Evolutionary conservation across 331 rosid species (phyloP).

Genomic region (Quercus tomentella): DNA sequence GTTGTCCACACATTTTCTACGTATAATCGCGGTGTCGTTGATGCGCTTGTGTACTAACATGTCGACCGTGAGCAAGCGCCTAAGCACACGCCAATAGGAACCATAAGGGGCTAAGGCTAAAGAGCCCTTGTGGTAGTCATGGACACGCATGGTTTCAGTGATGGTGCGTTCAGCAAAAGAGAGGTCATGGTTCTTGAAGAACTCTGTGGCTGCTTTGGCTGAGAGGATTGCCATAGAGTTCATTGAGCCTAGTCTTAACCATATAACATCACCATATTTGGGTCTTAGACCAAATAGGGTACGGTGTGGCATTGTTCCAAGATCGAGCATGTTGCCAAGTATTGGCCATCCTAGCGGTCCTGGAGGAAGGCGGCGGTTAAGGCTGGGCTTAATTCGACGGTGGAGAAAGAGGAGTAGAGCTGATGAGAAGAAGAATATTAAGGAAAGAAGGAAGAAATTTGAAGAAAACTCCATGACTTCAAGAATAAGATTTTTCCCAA

Average conservation of each 20-base stretch:
- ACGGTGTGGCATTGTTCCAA: constrained; percentile 56
- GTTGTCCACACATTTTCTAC: constrained; percentile 41
- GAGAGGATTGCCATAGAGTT: constrained; percentile 62
- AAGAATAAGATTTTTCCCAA: too few species aligned
- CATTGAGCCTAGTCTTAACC: constrained; percentile 53
- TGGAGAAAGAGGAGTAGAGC: constrained; percentile 13
- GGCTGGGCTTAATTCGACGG: background rate
- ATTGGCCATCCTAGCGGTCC: constrained; percentile 72
- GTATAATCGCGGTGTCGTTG: constrained; percentile 24
- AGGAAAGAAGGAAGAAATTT: background rate
- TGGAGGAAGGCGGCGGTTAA: constrained; percentile 33
- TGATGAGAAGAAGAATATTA: constrained; percentile 8
- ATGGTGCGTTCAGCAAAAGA: constrained; percentile 46
- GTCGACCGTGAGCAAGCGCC: constrained; percentile 45
- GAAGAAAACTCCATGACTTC: constrained; percentile 17
- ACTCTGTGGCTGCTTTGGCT: constrained; percentile 32
- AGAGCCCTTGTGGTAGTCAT: constrained; percentile 45
- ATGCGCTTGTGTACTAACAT: constrained; percentile 49
- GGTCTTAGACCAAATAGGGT: constrained; percentile 26
- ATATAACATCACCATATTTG: constrained; percentile 45
- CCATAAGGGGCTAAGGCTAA: constrained; percentile 50
- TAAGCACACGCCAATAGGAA: constrained; percentile 50
- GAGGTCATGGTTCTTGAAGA: constrained; percentile 61
- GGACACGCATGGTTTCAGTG: constrained; percentile 39
- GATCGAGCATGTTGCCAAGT: constrained; percentile 65